These are phyloP conservation scores for Colletotrichum spaethianum DNA, from an alignment of 2,329 filamentous ascomycete species.

Conservation along the genomic window DNA sequence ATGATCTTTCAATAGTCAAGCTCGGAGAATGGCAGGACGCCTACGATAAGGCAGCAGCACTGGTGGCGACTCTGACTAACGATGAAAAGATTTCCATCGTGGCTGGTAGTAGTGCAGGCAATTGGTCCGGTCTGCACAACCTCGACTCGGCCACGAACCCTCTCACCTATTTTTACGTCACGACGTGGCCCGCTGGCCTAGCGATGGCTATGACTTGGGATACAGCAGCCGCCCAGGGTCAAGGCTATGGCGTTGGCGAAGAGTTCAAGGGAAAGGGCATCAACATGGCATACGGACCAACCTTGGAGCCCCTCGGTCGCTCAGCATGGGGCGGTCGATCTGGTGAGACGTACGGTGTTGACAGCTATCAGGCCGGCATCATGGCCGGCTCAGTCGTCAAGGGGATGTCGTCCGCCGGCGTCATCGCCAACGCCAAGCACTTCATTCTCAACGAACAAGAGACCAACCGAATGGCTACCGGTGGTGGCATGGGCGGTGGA, in stretches of 20 bases:
- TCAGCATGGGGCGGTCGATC: constrained; percentile 45
- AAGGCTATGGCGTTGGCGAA: constrained; percentile 67
- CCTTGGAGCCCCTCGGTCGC: constrained; percentile 46
- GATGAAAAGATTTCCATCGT: constrained; percentile 72
- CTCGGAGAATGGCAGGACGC: constrained; percentile 66
- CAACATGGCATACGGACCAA: constrained; percentile 46
- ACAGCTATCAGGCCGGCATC: constrained; percentile 43
- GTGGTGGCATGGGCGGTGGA: constrained; percentile 56
- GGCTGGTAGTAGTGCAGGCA: constrained; percentile 51
- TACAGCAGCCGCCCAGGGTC: constrained; percentile 73
- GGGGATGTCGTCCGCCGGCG: constrained; percentile 10
- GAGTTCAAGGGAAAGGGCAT: constrained; percentile 46
- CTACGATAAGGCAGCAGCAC: constrained; percentile 68
- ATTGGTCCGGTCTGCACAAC: constrained; percentile 40
- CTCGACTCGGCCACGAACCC: constrained; percentile 44
- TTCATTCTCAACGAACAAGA: constrained; percentile 75
- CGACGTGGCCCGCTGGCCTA: constrained; percentile 71
- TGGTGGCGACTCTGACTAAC: constrained; percentile 75
- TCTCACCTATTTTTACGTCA: constrained; percentile 46
- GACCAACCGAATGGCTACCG: constrained; percentile 55
- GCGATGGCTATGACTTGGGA: constrained; percentile 83
- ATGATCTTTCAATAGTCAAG: constrained; percentile 31
- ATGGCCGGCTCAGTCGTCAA: constrained; percentile 24
- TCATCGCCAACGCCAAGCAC: constrained; percentile 62
- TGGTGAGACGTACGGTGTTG: constrained; percentile 45